Base-by-base conservation (phyloP, 2,329 filamentous ascomycete species). In the Cadophora sp. region DNA sequence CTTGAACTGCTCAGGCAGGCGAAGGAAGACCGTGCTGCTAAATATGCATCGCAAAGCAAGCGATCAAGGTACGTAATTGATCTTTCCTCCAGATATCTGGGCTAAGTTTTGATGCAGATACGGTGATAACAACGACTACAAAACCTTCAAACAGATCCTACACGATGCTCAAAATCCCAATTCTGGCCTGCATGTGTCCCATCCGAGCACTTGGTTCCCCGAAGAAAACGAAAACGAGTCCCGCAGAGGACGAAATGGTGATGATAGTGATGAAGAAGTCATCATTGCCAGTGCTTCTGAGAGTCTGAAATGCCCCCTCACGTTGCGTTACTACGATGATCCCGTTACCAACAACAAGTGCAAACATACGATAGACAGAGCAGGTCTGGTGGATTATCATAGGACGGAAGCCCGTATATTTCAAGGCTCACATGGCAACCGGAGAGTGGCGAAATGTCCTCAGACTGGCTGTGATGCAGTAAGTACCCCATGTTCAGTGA, bases 291-390 rank as follows among this genome's bases (percentile, higher is more conserved):
- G 86, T 60, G 88, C 89, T 70, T 86, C 84, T 4, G 83, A 89
- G 63, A 91, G 87, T 77, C 86, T 90, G 37, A 89, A 87, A 73
- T 94, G 92, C 74, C 91, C 91, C 0, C 78, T 94, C 24, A 91
- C 91, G 0, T 81, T 93, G 71, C 82, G 82, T 62, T 81, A 85
- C 55, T 89, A 93, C 81, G 80, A 82, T 51, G 85, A 92, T 63
- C 92, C 92, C 0, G 88, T 87, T 74, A 91, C 86, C 65, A 92
- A 87, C 73, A 80, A 77, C 16, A 86, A 87, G 71, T 94, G 92
- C 81, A 88, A 86, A 65, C 92, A 94, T 77, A 89, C 86, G 0
- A 94, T 92, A 76, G 90, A 94, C 76, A 90, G 87, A 77, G 75
- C 77, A 1, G 87, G 87, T 0, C 89, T 94, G 48, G 67, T 86